Percentiles rank a stretch among this genome's conserved stretches.
These are phyloP conservation scores for Thuidium tamariscinum DNA, from an alignment of 225 moss, liverwort and hornwort genomes.

Conservation along the genomic window DNA sequence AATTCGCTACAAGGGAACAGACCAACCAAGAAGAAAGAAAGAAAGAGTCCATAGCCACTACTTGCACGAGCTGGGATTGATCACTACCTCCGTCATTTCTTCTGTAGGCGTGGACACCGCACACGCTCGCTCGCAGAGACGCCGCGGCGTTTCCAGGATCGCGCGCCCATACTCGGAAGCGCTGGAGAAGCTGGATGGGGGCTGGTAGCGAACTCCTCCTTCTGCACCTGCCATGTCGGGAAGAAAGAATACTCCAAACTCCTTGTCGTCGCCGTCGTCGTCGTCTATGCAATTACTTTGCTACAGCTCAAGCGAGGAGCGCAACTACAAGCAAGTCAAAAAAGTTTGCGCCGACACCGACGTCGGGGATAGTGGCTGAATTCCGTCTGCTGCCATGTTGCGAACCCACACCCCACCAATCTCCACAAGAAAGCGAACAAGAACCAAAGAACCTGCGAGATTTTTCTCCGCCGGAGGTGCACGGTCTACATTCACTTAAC, in stretches of 20 bases:
- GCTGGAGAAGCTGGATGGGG: constrained; percentile 37
- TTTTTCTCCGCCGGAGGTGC: not conserved
- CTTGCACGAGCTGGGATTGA: not conserved
- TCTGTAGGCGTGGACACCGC: constrained; percentile 41
- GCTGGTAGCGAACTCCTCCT: not conserved
- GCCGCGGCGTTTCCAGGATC: constrained; percentile 24
- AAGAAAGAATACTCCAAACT: not conserved
- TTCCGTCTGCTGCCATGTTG: not conserved
- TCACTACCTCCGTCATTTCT: constrained; percentile 39
- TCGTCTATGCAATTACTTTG: not conserved
- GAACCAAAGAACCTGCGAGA: not conserved
- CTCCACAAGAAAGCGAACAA: not conserved
- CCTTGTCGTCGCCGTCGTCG: not conserved
- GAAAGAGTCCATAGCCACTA: not conserved
- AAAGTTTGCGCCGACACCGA: not conserved
- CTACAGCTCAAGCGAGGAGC: not conserved
- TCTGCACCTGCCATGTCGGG: not conserved
- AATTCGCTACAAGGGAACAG: not conserved
- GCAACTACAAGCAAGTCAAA: not conserved
- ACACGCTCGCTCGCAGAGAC: constrained; percentile 20
- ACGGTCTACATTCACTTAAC: constrained; percentile 2
- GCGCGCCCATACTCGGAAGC: constrained; percentile 33
- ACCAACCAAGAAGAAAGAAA: not conserved
- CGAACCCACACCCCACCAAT: not conserved
- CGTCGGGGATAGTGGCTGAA: not conserved